Evolutionary conservation across 1,139 yeast genomes (phyloP).

Genomic region (Geotrichum cucujoidarum): DNA sequence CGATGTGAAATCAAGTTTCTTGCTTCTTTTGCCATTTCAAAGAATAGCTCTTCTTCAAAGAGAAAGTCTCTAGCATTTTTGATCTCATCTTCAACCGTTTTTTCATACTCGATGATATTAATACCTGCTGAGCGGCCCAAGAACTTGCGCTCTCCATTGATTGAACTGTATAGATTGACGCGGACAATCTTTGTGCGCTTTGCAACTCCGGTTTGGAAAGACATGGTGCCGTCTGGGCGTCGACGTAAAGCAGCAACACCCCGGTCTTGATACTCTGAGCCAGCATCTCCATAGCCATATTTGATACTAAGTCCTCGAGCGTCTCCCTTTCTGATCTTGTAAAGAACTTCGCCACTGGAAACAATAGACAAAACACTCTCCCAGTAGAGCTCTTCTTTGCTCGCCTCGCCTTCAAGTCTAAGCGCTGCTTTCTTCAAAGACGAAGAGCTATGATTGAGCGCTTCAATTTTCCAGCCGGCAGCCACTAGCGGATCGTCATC

Average conservation of each 20-base stretch:
- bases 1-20: constrained; percentile 64
- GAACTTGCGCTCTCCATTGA: constrained; percentile 28
- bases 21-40: constrained; percentile 57
- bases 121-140: constrained; percentile 24
- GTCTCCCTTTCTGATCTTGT: constrained; percentile 55
- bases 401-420: constrained; percentile 51
- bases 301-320: constrained; percentile 66
- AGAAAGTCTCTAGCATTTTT: constrained; percentile 54
- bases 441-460: constrained; percentile 53
- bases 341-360: constrained; percentile 63
- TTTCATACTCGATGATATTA: constrained; percentile 21
- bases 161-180: constrained; percentile 35
- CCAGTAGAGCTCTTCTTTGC: constrained; percentile 73
- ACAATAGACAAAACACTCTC: constrained; percentile 50
- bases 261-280: constrained; percentile 66
- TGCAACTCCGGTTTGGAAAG: constrained; percentile 33
- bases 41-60: constrained; percentile 74
- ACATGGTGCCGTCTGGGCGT: constrained; percentile 33
- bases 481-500: constrained; percentile 47
- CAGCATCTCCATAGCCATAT: constrained; percentile 89
- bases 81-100: constrained; percentile 30
- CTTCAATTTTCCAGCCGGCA: constrained; percentile 81
- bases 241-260: constrained; percentile 67
- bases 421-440: constrained; percentile 50
- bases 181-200: constrained; percentile 37